phyloP scores from a whole-genome alignment of 2,329 filamentous ascomycete genomes.

The Alternaria brassicicola region DNA sequence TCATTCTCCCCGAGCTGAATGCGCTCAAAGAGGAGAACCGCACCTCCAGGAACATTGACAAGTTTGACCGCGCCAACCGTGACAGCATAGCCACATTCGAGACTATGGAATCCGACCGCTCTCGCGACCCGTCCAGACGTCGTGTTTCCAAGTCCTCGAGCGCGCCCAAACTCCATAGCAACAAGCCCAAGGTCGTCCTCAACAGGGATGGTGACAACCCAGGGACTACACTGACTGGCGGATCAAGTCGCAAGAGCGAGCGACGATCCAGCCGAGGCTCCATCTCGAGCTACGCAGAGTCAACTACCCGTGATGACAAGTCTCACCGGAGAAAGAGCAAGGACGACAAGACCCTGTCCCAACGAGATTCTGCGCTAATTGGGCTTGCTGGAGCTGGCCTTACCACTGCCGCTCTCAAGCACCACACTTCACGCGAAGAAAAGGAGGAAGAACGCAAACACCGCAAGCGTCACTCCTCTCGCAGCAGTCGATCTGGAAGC shows the following conservation, averaged over 20 bases:
- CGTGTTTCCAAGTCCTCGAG: constrained; percentile 66
- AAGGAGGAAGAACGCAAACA: constrained; percentile 52
- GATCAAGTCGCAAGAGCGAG: constrained; percentile 58
- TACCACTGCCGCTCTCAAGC: constrained; percentile 66
- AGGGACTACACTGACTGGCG: constrained; percentile 62
- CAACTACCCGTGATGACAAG: constrained; percentile 53
- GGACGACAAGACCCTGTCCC: constrained; percentile 50
- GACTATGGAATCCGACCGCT: constrained; percentile 62
- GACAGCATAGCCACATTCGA: constrained; percentile 55
- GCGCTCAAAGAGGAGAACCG: constrained; percentile 90
- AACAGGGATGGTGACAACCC: constrained; percentile 65
- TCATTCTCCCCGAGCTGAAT: constrained; percentile 90
- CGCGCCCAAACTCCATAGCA: constrained; percentile 61
- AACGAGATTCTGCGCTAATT: constrained; percentile 62
- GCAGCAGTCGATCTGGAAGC: constrained; percentile 58
- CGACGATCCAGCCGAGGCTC: constrained; percentile 61
- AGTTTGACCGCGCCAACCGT: constrained; percentile 66
- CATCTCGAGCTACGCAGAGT: constrained; percentile 50
- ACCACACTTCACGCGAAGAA: constrained; percentile 67
- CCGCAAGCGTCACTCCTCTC: constrained; percentile 56
- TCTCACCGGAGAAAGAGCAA: constrained; percentile 59
- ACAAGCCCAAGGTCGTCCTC: constrained; percentile 65
- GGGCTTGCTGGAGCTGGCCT: constrained; percentile 61
- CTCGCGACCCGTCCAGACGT: constrained; percentile 54
- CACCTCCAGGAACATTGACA: constrained; percentile 71